Base-by-base conservation (phyloP, 441 rosid species). In the Pelargonium australe region DNA sequence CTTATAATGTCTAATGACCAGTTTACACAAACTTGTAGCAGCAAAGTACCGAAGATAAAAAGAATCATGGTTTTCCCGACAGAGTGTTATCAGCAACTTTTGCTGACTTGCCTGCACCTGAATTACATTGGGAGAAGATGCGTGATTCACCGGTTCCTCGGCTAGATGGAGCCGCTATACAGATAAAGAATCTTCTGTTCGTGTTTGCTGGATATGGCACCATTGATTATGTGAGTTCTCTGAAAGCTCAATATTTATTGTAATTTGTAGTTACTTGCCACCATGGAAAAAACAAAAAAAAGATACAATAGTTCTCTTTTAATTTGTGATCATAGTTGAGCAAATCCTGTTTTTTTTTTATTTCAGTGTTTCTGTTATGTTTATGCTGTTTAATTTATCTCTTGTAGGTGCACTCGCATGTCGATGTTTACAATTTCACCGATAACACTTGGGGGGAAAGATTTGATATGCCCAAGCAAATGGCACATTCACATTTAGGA, bases 401-500 rank as follows among this genome's bases (percentile, higher is more conserved):
- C 13, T 20, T 23, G 72, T 74, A 90, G 96, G 96, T 94, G 67
- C 97, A 95, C 83, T 87, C 96, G 10, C 97, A 91, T 75, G 90
- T 95, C 70, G 97, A 95, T 77, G 78, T 95, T 49, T 95, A 87
- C 83, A 90, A 90, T 74, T 89, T 95, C 76, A 73, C 83, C 1
- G 87, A 83, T 79, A 88, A 90, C 68, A 80, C 85, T 25, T 95
- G 99, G 96, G 89, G 88, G 81, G 91, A 83, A 67, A 83, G 92
- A 80, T 88, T 91, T 76, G 90, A 86, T 79, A 95, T 91, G 96
- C 97, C 96, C 0, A 91, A 89, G 80, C 96, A 91, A 79, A 95
- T 95, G 99, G 97, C 98, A 7, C 97, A 95, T 82, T 95, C 99
- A 8, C 98, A 95, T 75, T 89, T 95, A 79, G 99, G 97, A 76